Evolutionary conservation across 805 yeast genomes (phyloP), one percentile per base, ranked within the genome.

Genomic region (Metschnikowia santaceciliae): DNA sequence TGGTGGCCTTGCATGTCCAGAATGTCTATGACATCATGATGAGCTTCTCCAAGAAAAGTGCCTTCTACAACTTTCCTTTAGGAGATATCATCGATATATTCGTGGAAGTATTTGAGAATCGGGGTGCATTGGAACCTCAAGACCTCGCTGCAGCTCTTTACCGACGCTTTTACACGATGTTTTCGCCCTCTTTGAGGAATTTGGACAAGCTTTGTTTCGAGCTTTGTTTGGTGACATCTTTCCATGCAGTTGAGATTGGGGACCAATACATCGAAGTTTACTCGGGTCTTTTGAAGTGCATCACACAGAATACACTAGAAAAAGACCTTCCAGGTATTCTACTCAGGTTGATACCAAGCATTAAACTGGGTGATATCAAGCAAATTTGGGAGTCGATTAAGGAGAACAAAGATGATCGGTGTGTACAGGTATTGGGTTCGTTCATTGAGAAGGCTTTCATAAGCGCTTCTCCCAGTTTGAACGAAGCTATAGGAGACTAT

Each of bases 11-110:
- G 3, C 79, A 77, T 44, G 77, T 84, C 33, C 75, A 89, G 0
- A 54, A 57, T 8, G 61, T 88, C 0, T 86, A 74, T 55, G 61
- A 69, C 0, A 54, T 83, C 5, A 58, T 87, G 26, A 76, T 78
- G 48, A 32, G 47, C 1, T 46, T 72, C 32, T 45, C 69, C 17
- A 42, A 51, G 0, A 46, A 82, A n/a, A 78, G 78, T 51, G 64
- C 64, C 30, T 79, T 83, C 54, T 91, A 89, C 63, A 78, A 77
- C 45, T 81, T 86, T 56, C 70, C 89, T 0, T 69, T 84, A 33
- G 70, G 72, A 6, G 52, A 55, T 2, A 68, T 64, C 48, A 54
- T 66, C 20, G 46, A 47, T 1, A 43, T 57, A 2, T 68, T 65
- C 49, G 43, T 50, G 33, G 43, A 41, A 32, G 57, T 47, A 4